A percentile compares a stretch with the other conserved stretches of the same genome.
Evolutionary conservation across 148 eudicot genomes (phyloP).

Genomic region (Nepenthes gracilis): DNA sequence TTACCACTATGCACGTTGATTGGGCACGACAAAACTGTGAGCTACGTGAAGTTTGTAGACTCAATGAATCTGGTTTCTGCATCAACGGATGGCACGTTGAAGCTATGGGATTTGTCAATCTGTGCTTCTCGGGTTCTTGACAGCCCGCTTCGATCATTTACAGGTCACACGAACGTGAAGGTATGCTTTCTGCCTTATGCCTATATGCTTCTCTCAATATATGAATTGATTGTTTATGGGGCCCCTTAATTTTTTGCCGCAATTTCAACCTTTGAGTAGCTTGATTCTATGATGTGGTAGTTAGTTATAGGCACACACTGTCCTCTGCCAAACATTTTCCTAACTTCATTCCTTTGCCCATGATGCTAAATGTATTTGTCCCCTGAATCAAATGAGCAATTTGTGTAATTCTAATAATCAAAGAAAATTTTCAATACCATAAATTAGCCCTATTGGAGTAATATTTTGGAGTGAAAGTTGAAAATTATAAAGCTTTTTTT

Average conservation of each 20-base stretch:
- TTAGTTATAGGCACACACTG: no score
- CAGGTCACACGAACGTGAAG: constrained; percentile 84
- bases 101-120: constrained; percentile 76
- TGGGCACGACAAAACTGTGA: constrained; percentile 77
- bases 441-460: no score
- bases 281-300: no score
- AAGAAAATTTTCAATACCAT: no score
- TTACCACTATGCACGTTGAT: constrained; percentile 72
- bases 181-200: constrained; percentile 14
- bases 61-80: constrained; percentile 72
- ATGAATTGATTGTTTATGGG: background rate
- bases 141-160: constrained; percentile 49
- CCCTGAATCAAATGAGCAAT: no score
- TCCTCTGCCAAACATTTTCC: no score
- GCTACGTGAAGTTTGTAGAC: constrained; percentile 81
- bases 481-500: no score
- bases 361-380: no score
- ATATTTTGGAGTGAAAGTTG: no score
- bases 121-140: constrained; percentile 7
- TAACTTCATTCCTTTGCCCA: no score
- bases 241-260: background rate
- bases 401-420: no score
- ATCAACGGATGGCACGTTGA: constrained; percentile 79
- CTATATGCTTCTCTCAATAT: background rate
- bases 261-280: background rate